phyloP scores from a whole-genome alignment of 805 yeast genomes.

The Yamadazyma kitorensis region DNA sequence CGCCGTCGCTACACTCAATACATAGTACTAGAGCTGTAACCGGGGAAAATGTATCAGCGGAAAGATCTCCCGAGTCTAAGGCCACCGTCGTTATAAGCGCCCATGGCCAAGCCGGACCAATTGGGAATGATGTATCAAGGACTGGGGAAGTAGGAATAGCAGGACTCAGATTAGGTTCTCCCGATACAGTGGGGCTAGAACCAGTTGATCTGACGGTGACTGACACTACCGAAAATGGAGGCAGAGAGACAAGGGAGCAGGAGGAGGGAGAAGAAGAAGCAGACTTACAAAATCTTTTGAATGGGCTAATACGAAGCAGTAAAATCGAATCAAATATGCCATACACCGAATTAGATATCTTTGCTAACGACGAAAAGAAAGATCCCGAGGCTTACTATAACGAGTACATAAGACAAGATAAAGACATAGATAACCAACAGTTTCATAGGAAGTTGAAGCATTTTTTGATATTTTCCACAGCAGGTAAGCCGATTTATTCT shows the following conservation, averaged over 20 bases:
- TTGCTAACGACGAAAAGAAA: slow-evolving; percentile 1
- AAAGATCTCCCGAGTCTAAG: slow-evolving; percentile 1
- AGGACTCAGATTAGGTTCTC: too few relatives aligned
- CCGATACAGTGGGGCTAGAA: too few relatives aligned
- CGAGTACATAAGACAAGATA: slow-evolving; percentile 16
- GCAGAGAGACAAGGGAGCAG: neutral
- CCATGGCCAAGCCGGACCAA: too few relatives aligned
- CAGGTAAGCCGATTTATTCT: slow-evolving; percentile 87
- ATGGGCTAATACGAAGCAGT: slow-evolving; percentile 19
- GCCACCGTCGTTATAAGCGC: neutral
- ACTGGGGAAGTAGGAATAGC: too few relatives aligned
- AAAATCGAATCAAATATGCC: neutral
- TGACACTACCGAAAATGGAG: too few relatives aligned
- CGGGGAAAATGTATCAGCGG: slow-evolving; percentile 4
- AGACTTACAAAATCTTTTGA: slow-evolving; percentile 22
- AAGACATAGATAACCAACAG: slow-evolving; percentile 8
- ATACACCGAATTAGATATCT: slow-evolving; percentile 1
- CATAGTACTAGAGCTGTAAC: slow-evolving; percentile 8
- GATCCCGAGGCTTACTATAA: slow-evolving; percentile 12
- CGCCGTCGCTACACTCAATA: slow-evolving; percentile 4
- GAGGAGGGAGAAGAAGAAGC: slow-evolving; percentile 14
- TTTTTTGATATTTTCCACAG: slow-evolving; percentile 72
- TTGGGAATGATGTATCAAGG: too few relatives aligned
- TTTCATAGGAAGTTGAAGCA: slow-evolving; percentile 53
- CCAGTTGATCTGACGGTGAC: too few relatives aligned